Evolutionary conservation across 2,329 filamentous ascomycete genomes (phyloP), one percentile per base, ranked within the genome.

Genomic region (Fusarium marasasianum): DNA sequence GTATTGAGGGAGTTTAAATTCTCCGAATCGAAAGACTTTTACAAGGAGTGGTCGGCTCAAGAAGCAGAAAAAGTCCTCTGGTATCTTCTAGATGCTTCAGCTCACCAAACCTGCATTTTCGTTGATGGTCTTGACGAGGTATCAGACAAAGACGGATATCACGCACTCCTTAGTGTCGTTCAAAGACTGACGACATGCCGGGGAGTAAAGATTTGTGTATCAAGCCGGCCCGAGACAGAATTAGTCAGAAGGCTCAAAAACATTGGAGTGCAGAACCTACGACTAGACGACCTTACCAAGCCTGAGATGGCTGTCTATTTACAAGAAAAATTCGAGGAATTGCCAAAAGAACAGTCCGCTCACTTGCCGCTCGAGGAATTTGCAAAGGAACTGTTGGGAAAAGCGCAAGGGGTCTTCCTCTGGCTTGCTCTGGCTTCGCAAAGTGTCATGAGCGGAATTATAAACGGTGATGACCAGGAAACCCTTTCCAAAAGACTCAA

Each of bases 311-410:
- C 1, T 0, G 0, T 67, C 0, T 60, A 41, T 35, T 0, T 44
- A 3, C 26, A 4, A 0, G 6, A 24, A 0, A 12, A 67, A 6
- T 29, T 66, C 0, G 6, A 33, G 0, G 3, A 1, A 5, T 18
- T 38, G 1, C 9, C 31, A 14, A 2, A 11, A 0, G 15, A 13
- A 3, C 4, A 11, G 0, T 31, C 24, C 1, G 14, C 41, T 0
- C 1, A 6, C 18, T 15, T 18, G 0, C 4, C 13, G 0, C 20
- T 31, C 12, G 1, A 8, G 0, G 0, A 1, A 0, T 20, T 66
- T 1, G 13, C 5, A 5, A 0, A 0, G 0, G 2, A 0, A 0
- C 63, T 66, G 2, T 6, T 67, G 1, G 0, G 0, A 0, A 67
- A 67, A 7, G 45, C 64, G 0, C 13, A 45, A 8, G 63, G 65